Base-by-base conservation (phyloP, 192 early-diverging fungal species). In the Dissophora globulifera region DNA sequence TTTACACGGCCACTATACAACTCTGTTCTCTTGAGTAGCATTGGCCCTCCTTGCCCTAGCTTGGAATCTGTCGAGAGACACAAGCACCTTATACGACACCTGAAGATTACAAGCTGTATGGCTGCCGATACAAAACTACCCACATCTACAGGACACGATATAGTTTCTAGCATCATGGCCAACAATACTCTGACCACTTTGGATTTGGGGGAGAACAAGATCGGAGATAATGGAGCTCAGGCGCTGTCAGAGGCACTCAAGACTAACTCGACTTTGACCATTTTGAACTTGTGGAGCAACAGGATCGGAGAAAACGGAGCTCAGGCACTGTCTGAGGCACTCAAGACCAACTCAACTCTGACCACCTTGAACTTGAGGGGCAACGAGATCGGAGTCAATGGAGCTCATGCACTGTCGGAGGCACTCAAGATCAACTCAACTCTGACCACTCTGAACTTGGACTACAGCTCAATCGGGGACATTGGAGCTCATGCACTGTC, bases 201-300 rank as follows among this genome's bases (percentile, higher is more conserved):
- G 56, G 4, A 45, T 42, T 58, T 58, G 56, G 0, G 0, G 0
- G 0, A 27, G 38, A 42, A 42, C 40, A 2, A 19, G 27, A 30
- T 38, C 35, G 35, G 35, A 38, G 35, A 38, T 38, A 38, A 38
- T 38, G 13, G 35, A 38, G 35, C 35, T 52, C 58, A 49, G 46
- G 58, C 29, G 10, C 48, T 50, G 59, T 19, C 33, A 29, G 50
- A 62, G 38, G 38, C 60, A 30, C 60, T 62, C 60, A 62, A 62
- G 47, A 62, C 38, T 35, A 50, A 41, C 47, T 62, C 49, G 38
- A 62, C 60, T 51, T 49, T 62, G 25, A 62, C 17, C 48, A 50
- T 38, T 62, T 50, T 61, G 58, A 4, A 51, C 25, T 62, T 62
- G 60, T 0, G 23, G 16, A 22, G 0, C 49, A 42, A 51, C 49